Evolutionary conservation across 345 rosid species (phyloP), one percentile per base, ranked within the genome.

Genomic region (Corchorus capsularis): DNA sequence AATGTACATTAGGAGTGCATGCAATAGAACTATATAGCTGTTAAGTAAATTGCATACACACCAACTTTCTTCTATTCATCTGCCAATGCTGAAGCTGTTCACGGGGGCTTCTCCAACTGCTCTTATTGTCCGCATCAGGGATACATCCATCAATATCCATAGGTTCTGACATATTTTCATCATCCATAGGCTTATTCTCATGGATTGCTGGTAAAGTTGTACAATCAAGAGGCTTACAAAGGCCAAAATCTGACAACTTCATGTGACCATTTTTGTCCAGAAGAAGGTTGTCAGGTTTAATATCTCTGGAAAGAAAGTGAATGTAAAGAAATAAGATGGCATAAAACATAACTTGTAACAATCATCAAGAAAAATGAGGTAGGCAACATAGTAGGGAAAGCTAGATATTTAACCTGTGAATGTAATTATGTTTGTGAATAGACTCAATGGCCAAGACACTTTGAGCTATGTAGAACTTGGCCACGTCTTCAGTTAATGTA

Each of bases 51-150:
- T 52, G 55, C 91, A 34, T 86, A 93, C 98, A 19, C 86, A 94
- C 98, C 87, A 94, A 84, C 81, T 89, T 94, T 84, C 98, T 91
- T 81, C 98, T 87, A 85, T 94, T 94, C 92, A 94, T 93, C 85
- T 94, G 97, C 98, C 98, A 94, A 78, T 94, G 98, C 83, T 93
- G 97, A 88, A 93, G 95, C 85, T 93, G 98, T 83, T 94, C 97
- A 35, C 82, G 90, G 43, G 95, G 90, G 82, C 93, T 94, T 80
- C 85, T 94, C 96, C 96, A 94, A 82, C 86, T 91, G 82, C 90
- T 93, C 76, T 83, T 84, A 71, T 88, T 87, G 80, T 86, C 93
- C 69, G 97, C 82, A 80, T 90, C 97, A 56, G 98, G 81, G 73
- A 92, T 85, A 73, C 88, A 75, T 82, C 87, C 86, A 85, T 94